Conservation (phyloP, 306 rosid genomes). For the Albizia julibrissin region DNA sequence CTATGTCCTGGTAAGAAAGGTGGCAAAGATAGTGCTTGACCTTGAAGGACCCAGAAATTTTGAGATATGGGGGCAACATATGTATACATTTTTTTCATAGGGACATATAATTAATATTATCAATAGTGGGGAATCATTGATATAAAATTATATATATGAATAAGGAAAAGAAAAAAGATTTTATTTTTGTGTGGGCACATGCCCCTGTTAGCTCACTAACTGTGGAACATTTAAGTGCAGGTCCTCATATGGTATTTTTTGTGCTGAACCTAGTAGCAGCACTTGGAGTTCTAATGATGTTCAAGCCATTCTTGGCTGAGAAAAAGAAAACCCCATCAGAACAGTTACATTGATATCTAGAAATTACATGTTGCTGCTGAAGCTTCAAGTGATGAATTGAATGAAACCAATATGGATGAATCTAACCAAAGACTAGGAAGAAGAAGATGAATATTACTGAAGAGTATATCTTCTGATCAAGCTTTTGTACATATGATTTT, state of each 20-base stretch:
- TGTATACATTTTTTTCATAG: neutral
- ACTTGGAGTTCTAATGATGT: slow-evolving; percentile 43
- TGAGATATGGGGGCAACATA: neutral
- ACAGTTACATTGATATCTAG: neutral
- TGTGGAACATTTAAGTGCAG: slow-evolving; percentile 34
- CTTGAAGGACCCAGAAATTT: neutral
- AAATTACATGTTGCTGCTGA: neutral
- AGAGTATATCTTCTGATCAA: no score
- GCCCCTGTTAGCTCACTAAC: neutral
- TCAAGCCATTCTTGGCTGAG: slow-evolving; percentile 15
- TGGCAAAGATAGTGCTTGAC: neutral
- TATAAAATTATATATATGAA: no score
- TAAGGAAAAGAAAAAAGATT: no score
- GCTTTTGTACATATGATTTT: no score
- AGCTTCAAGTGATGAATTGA: neutral
- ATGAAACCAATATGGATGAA: neutral
- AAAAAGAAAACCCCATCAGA: slow-evolving; percentile 11
- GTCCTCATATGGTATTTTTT: slow-evolving; percentile 42
- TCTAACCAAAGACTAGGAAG: no score
- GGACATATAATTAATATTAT: no score
- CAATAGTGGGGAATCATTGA: neutral
- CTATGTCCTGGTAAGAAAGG: neutral
- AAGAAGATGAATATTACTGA: no score
- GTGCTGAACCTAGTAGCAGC: slow-evolving; percentile 36
- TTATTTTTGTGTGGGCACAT: no score